Conservation (phyloP, 768 basidiomycete species). For the Lyophyllum semitale region DNA sequence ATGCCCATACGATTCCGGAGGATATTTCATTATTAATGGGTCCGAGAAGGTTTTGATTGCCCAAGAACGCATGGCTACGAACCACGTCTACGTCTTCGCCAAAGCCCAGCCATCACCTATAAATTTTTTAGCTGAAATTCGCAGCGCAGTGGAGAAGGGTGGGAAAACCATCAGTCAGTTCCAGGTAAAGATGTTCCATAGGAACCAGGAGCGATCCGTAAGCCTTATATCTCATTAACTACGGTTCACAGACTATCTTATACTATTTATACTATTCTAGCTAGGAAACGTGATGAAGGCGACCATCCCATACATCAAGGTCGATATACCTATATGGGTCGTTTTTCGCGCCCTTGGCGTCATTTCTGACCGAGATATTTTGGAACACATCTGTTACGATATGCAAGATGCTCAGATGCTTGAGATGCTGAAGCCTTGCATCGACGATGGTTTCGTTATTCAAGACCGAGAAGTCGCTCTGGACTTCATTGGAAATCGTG, state of each 20-base stretch:
- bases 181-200: slow-evolving; percentile 96
- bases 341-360: slow-evolving; percentile 98
- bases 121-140: slow-evolving; percentile 94
- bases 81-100: slow-evolving; percentile 98
- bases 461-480: slow-evolving; percentile 96
- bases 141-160: slow-evolving; percentile 95
- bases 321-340: slow-evolving; percentile 98
- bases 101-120: slow-evolving; percentile 97
- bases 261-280: slow-evolving; percentile 47
- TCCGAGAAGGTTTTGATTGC: slow-evolving; percentile 99
- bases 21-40: slow-evolving; percentile 99
- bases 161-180: slow-evolving; percentile 98
- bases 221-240: slow-evolving; percentile 30
- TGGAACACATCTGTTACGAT: slow-evolving; percentile 98
- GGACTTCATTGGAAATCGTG: slow-evolving; percentile 98
- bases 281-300: slow-evolving; percentile 94
- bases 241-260: slow-evolving; percentile 9
- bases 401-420: slow-evolving; percentile 95
- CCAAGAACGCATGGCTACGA: slow-evolving; percentile 98
- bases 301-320: slow-evolving; percentile 96
- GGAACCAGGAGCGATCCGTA: slow-evolving; percentile 87
- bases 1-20: slow-evolving; percentile 98
- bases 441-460: slow-evolving; percentile 97
- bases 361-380: slow-evolving; percentile 95
- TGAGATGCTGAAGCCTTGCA: slow-evolving; percentile 97